Conservation (phyloP, 148 eudicot species). For the Rhododendron simsii region DNA sequence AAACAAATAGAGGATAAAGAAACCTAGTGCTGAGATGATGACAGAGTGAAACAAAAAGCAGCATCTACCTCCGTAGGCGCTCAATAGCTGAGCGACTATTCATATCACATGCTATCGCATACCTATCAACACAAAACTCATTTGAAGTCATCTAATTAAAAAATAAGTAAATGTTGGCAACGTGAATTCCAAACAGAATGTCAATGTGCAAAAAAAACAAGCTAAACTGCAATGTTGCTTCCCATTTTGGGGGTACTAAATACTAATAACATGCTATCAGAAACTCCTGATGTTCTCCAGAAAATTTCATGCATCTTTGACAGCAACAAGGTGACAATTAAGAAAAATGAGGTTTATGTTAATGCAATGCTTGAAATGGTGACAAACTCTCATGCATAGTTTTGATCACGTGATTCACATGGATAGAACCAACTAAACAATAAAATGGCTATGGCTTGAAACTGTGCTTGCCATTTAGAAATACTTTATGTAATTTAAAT, state of each 20-base stretch:
- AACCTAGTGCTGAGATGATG: background rate
- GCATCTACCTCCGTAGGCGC: constrained; percentile 71
- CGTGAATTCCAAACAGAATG: background rate
- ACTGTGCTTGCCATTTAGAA: background rate
- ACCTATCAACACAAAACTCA: constrained; percentile 42
- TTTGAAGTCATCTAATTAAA: background rate
- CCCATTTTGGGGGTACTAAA: background rate
- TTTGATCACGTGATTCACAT: background rate
- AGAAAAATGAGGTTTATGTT: background rate
- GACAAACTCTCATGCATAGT: background rate
- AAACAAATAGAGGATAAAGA: background rate
- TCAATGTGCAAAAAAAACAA: background rate
- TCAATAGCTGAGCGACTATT: constrained; percentile 63
- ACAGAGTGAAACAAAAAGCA: constrained; percentile 1
- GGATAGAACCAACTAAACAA: background rate
- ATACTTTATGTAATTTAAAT: background rate
- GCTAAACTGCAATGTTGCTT: background rate
- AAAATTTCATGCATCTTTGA: background rate
- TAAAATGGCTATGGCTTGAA: background rate
- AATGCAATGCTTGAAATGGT: background rate
- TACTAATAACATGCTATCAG: background rate
- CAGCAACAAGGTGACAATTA: background rate
- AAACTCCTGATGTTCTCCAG: background rate
- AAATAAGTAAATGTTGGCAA: background rate
- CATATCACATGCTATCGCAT: constrained; percentile 81